Evolutionary conservation across 2,329 filamentous ascomycete species (phyloP).

Genomic region (Fusarium secorum): DNA sequence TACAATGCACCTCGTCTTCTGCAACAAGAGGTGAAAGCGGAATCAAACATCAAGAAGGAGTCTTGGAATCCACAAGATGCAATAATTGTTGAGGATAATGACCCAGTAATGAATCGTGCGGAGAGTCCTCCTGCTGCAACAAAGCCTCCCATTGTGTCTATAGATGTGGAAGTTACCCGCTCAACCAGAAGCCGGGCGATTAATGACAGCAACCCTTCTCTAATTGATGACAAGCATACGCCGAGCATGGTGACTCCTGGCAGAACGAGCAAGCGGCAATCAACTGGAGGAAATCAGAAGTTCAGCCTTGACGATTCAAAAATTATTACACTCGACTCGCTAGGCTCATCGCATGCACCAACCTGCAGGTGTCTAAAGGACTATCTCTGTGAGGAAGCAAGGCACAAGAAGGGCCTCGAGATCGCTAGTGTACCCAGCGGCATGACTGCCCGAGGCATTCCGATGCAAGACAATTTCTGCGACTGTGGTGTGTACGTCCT

Average conservation of each 20-base stretch:
- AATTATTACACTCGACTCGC: constrained; percentile 89
- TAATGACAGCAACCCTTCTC: background rate
- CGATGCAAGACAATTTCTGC: constrained; percentile 81
- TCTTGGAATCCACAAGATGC: constrained; percentile 3
- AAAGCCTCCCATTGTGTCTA: constrained; percentile 36
- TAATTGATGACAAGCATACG: background rate
- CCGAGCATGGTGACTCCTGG: background rate
- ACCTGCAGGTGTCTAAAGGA: constrained; percentile 75
- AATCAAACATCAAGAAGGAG: constrained; percentile 8
- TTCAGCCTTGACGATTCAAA: constrained; percentile 63
- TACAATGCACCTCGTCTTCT: constrained; percentile 80
- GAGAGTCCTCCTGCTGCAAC: constrained; percentile 28
- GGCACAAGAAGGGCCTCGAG: constrained; percentile 61
- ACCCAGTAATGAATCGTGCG: constrained; percentile 7
- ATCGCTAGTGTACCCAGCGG: constrained; percentile 51
- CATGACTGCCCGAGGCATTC: constrained; percentile 78
- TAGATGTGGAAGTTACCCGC: constrained; percentile 32
- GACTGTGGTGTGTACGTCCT: constrained; percentile 92
- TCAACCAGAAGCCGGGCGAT: constrained; percentile 4
- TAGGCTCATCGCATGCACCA: constrained; percentile 69
- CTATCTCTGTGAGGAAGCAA: constrained; percentile 79
- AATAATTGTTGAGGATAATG: constrained; percentile 25
- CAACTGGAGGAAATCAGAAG: constrained; percentile 33
- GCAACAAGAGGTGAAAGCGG: constrained; percentile 14
- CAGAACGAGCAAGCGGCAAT: constrained; percentile 25